These are phyloP conservation scores for Eucalyptus leucophloia DNA, from an alignment of 345 rosid genomes.

Conservation along the genomic window DNA sequence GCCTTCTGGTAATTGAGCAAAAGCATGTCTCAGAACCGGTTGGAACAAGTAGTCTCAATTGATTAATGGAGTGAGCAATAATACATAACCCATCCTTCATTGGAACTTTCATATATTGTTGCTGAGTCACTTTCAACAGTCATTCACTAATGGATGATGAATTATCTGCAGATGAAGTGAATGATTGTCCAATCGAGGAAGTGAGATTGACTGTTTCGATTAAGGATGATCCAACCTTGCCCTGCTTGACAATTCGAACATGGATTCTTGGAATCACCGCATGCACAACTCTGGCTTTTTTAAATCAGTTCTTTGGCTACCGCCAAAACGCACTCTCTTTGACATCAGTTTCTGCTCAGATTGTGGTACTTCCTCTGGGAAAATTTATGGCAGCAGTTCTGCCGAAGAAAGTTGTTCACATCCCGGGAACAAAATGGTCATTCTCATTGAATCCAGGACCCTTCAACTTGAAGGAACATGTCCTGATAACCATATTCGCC, in stretches of 20 bases:
- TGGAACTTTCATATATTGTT: not conserved
- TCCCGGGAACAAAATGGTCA: conserved; percentile 26
- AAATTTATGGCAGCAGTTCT: conserved; percentile 25
- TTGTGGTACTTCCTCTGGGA: conserved; percentile 21
- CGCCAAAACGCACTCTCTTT: conserved; percentile 21
- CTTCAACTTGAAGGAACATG: conserved; percentile 47
- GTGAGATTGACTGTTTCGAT: conserved; percentile 28
- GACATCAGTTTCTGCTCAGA: conserved; percentile 30
- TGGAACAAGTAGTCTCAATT: not conserved
- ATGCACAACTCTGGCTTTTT: conserved; percentile 19
- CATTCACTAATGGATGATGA: not conserved
- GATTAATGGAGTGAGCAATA: not conserved
- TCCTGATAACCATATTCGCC: conserved; percentile 38
- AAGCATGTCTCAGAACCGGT: not conserved
- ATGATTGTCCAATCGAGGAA: conserved; percentile 36
- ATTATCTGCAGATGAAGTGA: conserved; percentile 8
- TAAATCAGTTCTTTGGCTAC: conserved; percentile 33
- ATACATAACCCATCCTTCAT: not conserved
- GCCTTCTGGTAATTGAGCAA: not conserved
- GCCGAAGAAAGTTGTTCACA: not conserved
- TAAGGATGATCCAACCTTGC: conserved; percentile 28
- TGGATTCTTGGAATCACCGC: conserved; percentile 24
- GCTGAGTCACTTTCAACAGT: not conserved
- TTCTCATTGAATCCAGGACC: conserved; percentile 49
- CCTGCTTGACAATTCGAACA: conserved; percentile 38